These are phyloP conservation scores for Musa beccarii DNA, from an alignment of 176 grass and related monocot species.

Conservation along the genomic window DNA sequence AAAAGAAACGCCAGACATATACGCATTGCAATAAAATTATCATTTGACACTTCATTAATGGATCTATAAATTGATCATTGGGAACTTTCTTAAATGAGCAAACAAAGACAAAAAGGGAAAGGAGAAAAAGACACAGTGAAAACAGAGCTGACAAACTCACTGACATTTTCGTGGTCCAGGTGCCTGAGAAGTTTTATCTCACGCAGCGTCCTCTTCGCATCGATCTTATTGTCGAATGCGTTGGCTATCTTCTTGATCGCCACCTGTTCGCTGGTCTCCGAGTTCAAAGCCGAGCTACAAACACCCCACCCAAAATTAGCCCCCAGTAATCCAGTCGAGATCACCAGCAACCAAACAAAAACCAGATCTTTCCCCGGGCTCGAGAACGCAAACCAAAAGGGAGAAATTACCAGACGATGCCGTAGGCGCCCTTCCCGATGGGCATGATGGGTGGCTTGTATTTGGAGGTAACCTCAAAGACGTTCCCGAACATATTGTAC, in stretches of 20 bases:
- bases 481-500: conserved; percentile 98
- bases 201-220: conserved; percentile 89
- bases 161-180: conserved; percentile 97
- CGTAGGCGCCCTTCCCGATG: conserved; percentile 97
- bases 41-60: conserved; percentile 26
- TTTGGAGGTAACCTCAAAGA: conserved; percentile 85
- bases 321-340: background rate
- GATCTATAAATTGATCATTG: conserved; percentile 4
- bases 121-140: background rate
- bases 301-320: conserved; percentile 4
- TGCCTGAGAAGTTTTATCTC: conserved; percentile 98
- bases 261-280: conserved; percentile 88
- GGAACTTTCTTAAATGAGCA: conserved; percentile 15
- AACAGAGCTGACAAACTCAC: conserved; percentile 10
- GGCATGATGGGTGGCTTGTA: conserved; percentile 92
- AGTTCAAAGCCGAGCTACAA: conserved; percentile 76
- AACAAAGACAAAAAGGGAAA: background rate
- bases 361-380: background rate
- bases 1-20: background rate
- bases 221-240: conserved; percentile 97
- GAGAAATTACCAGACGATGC: conserved; percentile 70
- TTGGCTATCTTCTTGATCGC: conserved; percentile 99
- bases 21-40: background rate
- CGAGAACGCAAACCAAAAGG: background rate
- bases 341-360: background rate